Evolutionary conservation across 768 basidiomycete species (phyloP), one percentile per base, ranked within the genome.

Genomic region (Trametes gibbosa): DNA sequence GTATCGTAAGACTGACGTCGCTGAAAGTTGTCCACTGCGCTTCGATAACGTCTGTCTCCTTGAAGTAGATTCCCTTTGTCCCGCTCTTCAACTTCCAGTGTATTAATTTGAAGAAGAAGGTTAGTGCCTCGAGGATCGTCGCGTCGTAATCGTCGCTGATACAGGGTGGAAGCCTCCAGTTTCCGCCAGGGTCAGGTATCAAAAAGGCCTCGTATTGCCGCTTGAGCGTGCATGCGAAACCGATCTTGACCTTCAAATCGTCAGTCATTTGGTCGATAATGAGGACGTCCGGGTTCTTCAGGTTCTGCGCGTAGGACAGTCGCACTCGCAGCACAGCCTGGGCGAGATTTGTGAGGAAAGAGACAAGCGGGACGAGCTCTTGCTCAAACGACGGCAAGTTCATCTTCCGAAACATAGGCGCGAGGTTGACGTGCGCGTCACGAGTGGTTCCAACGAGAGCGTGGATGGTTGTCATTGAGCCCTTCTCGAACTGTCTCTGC

Each of bases 31-130:
- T 88, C 91, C 95, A 96, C 67, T 98, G 95, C 6, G 89, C 87
- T 70, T 99, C 96, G 37, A 99, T 80, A n/a, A 98, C 86, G 70
- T 98, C 96, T 0, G 95, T 97, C 77, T 99, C 97, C 69, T 95
- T 94, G 79, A 98, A 95, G 73, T 96, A 91, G 48, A 95, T 92
- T 19, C 89, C 90, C 71, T 92, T 94, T 59, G 86, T 82, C 19
- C 90, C 92, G 63, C 91, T 90, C 78, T 96, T 96, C 51, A 99
- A 80, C 72, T 98, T 96, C 91, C 90, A 94, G 64, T 96, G 93
- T 21, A 98, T 86, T 35, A 99, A 79, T 68, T 84, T 89, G 81
- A 99, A 99, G 75, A 98, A 95, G 68, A 87, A 86, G 7, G 85
- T 81, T 61, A 98, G 76, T 2, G 92, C 91, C 62, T 95, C 89